Evolutionary conservation across 164 flowering plant species (phyloP).

Genomic region (Chimonanthus salicifolius): DNA sequence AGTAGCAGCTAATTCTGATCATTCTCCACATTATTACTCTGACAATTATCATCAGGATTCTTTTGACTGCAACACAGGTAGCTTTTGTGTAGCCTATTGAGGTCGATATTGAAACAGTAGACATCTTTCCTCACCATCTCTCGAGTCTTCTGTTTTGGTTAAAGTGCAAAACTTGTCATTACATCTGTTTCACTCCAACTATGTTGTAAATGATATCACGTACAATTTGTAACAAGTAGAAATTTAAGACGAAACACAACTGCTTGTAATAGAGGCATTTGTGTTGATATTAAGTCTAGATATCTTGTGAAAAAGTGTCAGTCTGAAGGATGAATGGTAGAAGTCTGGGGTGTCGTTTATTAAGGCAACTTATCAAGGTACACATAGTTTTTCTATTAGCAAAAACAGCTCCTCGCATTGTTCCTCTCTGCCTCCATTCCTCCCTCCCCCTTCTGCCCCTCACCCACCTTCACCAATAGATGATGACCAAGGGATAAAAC

Average conservation of each 20-base stretch:
- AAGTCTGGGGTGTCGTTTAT: background rate
- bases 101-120: background rate
- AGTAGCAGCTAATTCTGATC: slow-evolving; percentile 16
- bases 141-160: background rate
- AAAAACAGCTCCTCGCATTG: background rate
- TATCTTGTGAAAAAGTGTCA: background rate
- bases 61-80: slow-evolving; percentile 32
- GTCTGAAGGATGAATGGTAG: background rate
- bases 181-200: background rate
- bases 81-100: slow-evolving; percentile 2
- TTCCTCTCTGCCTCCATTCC: background rate
- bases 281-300: background rate
- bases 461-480: background rate
- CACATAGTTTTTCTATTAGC: background rate
- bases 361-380: background rate
- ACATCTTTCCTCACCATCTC: slow-evolving; percentile 4
- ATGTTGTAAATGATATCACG: background rate
- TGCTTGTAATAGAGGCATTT: background rate
- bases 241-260: background rate
- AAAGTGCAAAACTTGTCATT: too few relatives aligned
- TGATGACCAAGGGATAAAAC: background rate
- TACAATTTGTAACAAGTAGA: background rate
- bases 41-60: slow-evolving; percentile 18
- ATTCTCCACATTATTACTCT: slow-evolving; percentile 10
- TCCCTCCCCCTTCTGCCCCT: too few relatives aligned